These are phyloP conservation scores for Mrakia hoshinonis DNA, from an alignment of 768 basidiomycete genomes.

Conservation along the genomic window DNA sequence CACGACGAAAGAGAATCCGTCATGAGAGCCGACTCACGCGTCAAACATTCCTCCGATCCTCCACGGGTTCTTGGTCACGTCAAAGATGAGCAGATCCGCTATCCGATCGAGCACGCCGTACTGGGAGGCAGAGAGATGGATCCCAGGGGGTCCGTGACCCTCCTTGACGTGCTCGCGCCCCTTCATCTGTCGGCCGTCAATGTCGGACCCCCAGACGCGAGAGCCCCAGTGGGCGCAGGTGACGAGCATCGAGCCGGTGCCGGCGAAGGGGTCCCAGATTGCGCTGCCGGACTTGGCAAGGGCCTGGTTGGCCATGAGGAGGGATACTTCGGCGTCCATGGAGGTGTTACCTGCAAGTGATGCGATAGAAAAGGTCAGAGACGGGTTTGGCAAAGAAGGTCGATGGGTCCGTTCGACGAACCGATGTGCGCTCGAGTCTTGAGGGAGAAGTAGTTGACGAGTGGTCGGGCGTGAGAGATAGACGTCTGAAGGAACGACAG, in stretches of 20 bases:
- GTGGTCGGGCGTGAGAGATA: constrained; percentile 49
- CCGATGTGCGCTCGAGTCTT: constrained; percentile 80
- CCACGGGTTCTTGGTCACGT: constrained; percentile 85
- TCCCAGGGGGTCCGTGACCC: constrained; percentile 50
- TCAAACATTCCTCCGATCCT: constrained; percentile 82
- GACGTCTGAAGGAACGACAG: neutral
- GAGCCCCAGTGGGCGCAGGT: constrained; percentile 83
- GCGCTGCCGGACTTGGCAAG: constrained; percentile 67
- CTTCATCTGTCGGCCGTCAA: constrained; percentile 93
- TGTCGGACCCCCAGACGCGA: constrained; percentile 80
- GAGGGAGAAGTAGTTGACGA: constrained; percentile 67
- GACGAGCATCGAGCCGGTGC: constrained; percentile 42
- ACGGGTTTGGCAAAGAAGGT: too few relatives aligned
- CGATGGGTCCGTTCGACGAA: neutral
- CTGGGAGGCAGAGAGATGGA: constrained; percentile 69
- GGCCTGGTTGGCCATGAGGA: constrained; percentile 94
- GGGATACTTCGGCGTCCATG: constrained; percentile 92
- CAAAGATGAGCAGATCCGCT: constrained; percentile 80
- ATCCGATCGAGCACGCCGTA: constrained; percentile 69
- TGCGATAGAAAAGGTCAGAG: neutral
- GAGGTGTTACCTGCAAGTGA: constrained; percentile 63
- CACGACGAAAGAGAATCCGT: neutral
- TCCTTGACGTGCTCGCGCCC: constrained; percentile 52
- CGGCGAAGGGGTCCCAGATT: constrained; percentile 91
- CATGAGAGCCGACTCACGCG: constrained; percentile 42